Base-by-base conservation (phyloP, 306 rosid genomes). In the Prunus davidiana region DNA sequence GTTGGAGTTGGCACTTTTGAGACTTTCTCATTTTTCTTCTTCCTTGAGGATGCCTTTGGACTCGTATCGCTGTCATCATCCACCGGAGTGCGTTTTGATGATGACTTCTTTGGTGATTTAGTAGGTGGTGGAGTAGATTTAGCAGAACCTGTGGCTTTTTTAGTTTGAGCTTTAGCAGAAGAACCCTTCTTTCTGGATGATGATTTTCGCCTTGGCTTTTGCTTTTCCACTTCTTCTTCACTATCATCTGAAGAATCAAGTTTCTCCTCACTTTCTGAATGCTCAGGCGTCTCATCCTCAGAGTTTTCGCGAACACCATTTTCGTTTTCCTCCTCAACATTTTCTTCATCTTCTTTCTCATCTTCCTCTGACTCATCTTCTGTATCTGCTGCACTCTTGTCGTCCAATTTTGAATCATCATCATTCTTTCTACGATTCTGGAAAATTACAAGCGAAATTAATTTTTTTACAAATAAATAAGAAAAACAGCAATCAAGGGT, bases 1-100 rank as follows among this genome's bases (percentile, higher is more conserved):
- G 70, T 41, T 54, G 81, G 85, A 74, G 89, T 63, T 22, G 85
- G 52, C 43, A 71, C 78, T 87, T 91, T 91, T 65, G 81, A 79
- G 46, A 71, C 85, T 72, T 82, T 88, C 65, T 84, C 96, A 54
- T 61, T 86, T 78, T 78, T 89, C 88, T 85, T 95, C 87, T 87
- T 96, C 89, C 97, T 93, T 63, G 96, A 91, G 73, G 88, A 91
- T 75, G 84, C 93, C 86, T 93, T 96, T 25, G 97, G 96, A 83
- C 91, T 88, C 60, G 67, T 80, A 58, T 89, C 94, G 75, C 65
- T 82, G 27, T 87, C 91, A 76, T 87, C 91, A 28, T 85, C 96
- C 80, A 63, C 82, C 71, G 83, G 86, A 19, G 93, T 58, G 71
- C 0, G 79, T 75, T 83, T 81, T 19, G 88, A 60, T 34, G 85